phyloP scores from a whole-genome alignment of 192 early-diverging fungal species.

The Podila minutissima region DNA sequence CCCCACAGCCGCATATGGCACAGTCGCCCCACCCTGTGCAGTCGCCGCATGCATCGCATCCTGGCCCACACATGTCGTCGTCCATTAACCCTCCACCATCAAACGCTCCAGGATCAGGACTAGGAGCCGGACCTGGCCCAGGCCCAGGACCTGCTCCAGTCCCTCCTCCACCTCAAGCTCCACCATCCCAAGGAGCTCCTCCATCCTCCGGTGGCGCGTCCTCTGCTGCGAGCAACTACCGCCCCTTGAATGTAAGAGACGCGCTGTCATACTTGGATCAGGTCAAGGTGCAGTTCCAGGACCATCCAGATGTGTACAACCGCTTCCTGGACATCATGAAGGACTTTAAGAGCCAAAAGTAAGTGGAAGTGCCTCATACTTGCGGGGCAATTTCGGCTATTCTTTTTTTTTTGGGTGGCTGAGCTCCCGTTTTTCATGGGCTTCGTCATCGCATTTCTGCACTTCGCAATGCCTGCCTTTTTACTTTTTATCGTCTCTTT shows the following conservation, averaged over 20 bases:
- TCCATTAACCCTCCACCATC: constrained; percentile 42
- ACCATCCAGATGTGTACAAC: constrained; percentile 97
- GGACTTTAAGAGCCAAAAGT: constrained; percentile 98
- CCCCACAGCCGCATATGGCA: constrained; percentile 45
- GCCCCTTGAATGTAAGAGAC: constrained; percentile 89
- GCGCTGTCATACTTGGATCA: constrained; percentile 96
- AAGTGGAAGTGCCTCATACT: constrained; percentile 31
- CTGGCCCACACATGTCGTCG: constrained; percentile 43
- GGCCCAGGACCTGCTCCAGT: constrained; percentile 19
- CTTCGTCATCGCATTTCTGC: too few species aligned
- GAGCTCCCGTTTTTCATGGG: too few species aligned
- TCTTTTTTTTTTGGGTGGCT: background rate
- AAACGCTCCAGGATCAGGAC: constrained; percentile 8
- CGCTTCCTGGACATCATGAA: constrained; percentile 99
- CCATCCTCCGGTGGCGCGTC: constrained; percentile 38
- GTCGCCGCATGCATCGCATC: constrained; percentile 27
- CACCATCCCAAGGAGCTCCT: constrained; percentile 21
- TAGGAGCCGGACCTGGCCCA: constrained; percentile 13
- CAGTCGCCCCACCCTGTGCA: constrained; percentile 44
- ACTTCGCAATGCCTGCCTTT: too few species aligned
- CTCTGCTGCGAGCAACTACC: constrained; percentile 42
- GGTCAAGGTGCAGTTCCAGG: constrained; percentile 92
- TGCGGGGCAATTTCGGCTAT: too few species aligned
- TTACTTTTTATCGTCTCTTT: too few species aligned
- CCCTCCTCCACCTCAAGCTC: constrained; percentile 16